Percentiles rank a stretch among this genome's conserved stretches.
These are phyloP conservation scores for Phytophthora podocarpi DNA, from an alignment of 352 stramenopile genomes.

Conservation along the genomic window DNA sequence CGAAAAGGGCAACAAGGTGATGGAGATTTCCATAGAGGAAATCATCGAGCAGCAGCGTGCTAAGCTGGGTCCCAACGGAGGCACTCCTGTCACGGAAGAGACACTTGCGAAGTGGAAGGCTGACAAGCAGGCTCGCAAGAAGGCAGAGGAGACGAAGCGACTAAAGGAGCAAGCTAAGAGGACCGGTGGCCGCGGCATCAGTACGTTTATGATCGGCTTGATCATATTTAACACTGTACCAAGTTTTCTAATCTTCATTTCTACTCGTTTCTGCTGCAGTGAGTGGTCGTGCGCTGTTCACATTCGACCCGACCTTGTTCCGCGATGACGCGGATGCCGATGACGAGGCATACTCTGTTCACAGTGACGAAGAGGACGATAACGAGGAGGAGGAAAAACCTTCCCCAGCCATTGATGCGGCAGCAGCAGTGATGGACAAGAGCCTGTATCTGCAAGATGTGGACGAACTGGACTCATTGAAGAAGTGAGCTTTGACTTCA, in stretches of 20 bases:
- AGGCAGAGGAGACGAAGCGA: conserved; percentile 81
- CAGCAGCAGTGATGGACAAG: conserved; percentile 80
- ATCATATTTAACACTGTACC: background rate
- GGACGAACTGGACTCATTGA: conserved; percentile 77
- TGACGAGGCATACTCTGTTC: conserved; percentile 83
- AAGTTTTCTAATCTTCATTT: conserved; percentile 6
- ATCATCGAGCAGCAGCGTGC: conserved; percentile 92
- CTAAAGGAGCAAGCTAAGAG: conserved; percentile 90
- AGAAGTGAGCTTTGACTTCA: conserved; percentile 55
- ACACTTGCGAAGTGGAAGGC: conserved; percentile 91
- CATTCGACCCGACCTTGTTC: conserved; percentile 91
- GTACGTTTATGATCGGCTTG: conserved; percentile 53
- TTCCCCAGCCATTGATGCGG: conserved; percentile 45
- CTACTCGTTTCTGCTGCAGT: conserved; percentile 50
- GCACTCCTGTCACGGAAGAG: conserved; percentile 89
- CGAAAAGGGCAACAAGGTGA: conserved; percentile 83
- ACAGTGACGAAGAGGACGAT: conserved; percentile 58
- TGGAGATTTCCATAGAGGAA: conserved; percentile 89
- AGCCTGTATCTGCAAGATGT: conserved; percentile 84
- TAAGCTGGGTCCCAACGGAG: conserved; percentile 81
- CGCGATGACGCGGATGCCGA: conserved; percentile 90
- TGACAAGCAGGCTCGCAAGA: conserved; percentile 77
- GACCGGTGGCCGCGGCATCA: conserved; percentile 76
- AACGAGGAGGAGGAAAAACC: conserved; percentile 56
- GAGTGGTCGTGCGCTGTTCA: conserved; percentile 92